Conservation (phyloP, 805 yeast genomes). For the Suhomyces sp. region DNA sequence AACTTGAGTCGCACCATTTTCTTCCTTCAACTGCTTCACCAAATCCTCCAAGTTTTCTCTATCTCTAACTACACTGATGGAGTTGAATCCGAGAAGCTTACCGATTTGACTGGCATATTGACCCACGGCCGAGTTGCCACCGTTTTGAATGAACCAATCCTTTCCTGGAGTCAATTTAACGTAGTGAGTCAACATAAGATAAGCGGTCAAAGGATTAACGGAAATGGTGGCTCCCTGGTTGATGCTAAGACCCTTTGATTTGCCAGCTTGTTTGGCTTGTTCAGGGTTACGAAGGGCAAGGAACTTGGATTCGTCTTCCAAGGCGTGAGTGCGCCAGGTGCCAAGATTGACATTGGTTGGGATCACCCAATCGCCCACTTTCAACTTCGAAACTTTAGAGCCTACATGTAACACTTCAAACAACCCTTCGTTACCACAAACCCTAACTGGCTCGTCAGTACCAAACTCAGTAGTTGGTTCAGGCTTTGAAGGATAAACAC, state of each 20-base stretch:
- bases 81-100: constrained; percentile 70
- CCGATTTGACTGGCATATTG: constrained; percentile 88
- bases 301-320: constrained; percentile 51
- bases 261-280: constrained; percentile 42
- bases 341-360: constrained; percentile 80
- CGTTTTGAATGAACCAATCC: constrained; percentile 94
- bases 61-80: constrained; percentile 84
- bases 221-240: constrained; percentile 82
- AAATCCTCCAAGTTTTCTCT: constrained; percentile 71
- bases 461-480: constrained; percentile 53
- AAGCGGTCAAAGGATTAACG: constrained; percentile 93
- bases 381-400: constrained; percentile 41
- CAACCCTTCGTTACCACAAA: constrained; percentile 93
- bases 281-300: constrained; percentile 54
- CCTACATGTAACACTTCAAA: constrained; percentile 82
- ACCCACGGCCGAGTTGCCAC: constrained; percentile 95
- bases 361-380: constrained; percentile 82
- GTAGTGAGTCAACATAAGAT: constrained; percentile 76
- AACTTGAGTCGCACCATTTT: constrained; percentile 81
- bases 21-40: constrained; percentile 46
- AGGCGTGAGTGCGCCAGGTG: constrained; percentile 86
- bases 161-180: constrained; percentile 54
- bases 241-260: constrained; percentile 28
- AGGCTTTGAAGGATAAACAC: constrained; percentile 46
- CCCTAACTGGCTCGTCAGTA: constrained; percentile 65